phyloP scores from a whole-genome alignment of 163 green algal species.

The Prototheca stagnorum region DNA sequence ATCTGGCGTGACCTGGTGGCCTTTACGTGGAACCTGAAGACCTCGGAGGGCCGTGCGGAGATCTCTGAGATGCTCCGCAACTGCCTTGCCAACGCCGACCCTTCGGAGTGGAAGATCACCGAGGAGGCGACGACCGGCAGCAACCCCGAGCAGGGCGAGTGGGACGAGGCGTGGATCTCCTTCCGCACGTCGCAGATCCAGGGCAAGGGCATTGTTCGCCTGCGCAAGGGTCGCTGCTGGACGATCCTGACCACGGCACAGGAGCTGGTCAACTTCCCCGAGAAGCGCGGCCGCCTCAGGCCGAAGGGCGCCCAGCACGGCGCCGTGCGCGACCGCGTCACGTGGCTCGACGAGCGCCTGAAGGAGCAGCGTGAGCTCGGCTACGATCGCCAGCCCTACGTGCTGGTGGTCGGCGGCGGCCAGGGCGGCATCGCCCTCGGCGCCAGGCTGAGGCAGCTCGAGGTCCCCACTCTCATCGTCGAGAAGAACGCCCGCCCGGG shows the following conservation, averaged over 20 bases:
- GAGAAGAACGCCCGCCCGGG: neutral
- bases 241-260: constrained; percentile 1
- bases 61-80: neutral
- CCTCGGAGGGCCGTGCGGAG: neutral
- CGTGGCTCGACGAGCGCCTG: constrained; percentile 2
- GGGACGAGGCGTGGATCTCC: neutral
- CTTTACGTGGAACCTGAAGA: constrained; percentile 2
- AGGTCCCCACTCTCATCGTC: neutral
- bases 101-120: neutral
- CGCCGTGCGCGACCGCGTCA: neutral
- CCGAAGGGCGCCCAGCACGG: constrained; percentile 1
- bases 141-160: neutral
- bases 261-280: neutral
- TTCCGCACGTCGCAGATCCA: neutral
- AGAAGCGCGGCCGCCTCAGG: neutral
- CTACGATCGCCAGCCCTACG: neutral
- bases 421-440: constrained; percentile 1
- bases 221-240: neutral
- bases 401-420: neutral
- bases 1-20: constrained; percentile 1
- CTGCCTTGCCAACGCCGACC: neutral
- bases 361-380: neutral
- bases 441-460: neutral
- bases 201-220: neutral
- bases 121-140: neutral